Conservation (phyloP, 148 eudicot genomes). For the Diospyros lotus region DNA sequence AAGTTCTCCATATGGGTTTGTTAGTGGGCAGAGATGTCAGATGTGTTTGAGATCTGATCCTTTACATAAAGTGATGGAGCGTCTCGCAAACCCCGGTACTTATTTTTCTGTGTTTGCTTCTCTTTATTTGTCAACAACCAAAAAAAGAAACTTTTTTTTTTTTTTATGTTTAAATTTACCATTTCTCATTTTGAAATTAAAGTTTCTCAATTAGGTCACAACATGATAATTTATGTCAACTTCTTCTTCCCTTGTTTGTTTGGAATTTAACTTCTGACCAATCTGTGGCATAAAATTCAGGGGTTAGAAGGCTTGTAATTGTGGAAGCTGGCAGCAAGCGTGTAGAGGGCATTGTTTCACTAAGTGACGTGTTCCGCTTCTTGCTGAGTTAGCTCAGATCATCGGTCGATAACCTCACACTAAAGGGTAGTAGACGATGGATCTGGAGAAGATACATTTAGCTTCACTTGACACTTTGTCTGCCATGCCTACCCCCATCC, state of each 20-base stretch:
- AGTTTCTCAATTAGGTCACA: background rate
- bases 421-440: conserved; percentile 3
- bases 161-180: background rate
- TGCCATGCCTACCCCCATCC: conserved; percentile 1
- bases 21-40: conserved; percentile 78
- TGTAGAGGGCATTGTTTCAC: conserved; percentile 77
- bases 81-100: conserved; percentile 77
- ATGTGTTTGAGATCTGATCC: conserved; percentile 93
- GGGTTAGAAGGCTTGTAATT: conserved; percentile 78
- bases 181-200: background rate
- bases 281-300: conserved; percentile 31
- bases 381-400: conserved; percentile 52
- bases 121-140: background rate
- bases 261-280: background rate
- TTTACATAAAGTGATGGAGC: conserved; percentile 88
- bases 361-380: conserved; percentile 78
- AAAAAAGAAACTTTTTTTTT: background rate
- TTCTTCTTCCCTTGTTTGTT: background rate
- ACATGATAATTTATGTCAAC: background rate
- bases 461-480: background rate
- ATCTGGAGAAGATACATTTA: conserved; percentile 10
- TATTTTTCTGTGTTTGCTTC: background rate
- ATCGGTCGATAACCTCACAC: background rate
- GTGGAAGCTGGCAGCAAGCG: conserved; percentile 99
- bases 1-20: conserved; percentile 51